Conservation (phyloP, 148 eudicot species). For the Spergularia marina region DNA sequence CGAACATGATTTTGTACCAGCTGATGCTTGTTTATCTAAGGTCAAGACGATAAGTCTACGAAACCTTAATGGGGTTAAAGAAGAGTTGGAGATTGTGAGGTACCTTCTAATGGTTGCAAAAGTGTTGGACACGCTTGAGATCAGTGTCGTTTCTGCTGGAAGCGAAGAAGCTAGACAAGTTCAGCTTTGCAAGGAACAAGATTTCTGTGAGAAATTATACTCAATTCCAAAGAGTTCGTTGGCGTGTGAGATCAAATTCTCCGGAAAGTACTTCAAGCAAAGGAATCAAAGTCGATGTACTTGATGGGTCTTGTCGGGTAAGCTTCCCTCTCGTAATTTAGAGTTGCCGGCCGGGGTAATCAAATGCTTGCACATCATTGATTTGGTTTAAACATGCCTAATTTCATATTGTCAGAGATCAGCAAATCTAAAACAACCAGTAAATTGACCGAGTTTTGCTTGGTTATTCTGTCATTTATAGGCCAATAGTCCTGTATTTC, state of each 20-base stretch:
- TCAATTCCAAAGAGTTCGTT: constrained; percentile 4
- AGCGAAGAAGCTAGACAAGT: background rate
- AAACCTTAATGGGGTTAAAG: background rate
- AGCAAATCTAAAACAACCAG: no score
- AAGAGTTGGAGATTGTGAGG: background rate
- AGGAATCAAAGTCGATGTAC: no score
- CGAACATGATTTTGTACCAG: background rate
- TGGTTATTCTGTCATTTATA: no score
- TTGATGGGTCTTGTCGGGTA: no score
- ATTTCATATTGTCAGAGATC: no score
- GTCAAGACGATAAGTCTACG: background rate
- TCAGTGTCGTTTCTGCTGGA: background rate
- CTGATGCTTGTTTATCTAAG: background rate
- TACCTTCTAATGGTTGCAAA: background rate
- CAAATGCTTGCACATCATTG: no score
- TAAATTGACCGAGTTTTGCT: no score
- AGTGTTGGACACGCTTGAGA: background rate
- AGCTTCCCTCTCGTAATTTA: no score
- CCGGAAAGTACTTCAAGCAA: background rate
- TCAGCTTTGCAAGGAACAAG: background rate
- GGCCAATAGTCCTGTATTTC: no score
- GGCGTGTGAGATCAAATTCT: background rate
- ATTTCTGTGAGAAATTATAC: background rate
- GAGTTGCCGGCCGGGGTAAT: no score
- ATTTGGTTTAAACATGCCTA: no score